Evolutionary conservation across 371 early-diverging fungal genomes (phyloP).

Genomic region (Dinochytrium kinnereticum): DNA sequence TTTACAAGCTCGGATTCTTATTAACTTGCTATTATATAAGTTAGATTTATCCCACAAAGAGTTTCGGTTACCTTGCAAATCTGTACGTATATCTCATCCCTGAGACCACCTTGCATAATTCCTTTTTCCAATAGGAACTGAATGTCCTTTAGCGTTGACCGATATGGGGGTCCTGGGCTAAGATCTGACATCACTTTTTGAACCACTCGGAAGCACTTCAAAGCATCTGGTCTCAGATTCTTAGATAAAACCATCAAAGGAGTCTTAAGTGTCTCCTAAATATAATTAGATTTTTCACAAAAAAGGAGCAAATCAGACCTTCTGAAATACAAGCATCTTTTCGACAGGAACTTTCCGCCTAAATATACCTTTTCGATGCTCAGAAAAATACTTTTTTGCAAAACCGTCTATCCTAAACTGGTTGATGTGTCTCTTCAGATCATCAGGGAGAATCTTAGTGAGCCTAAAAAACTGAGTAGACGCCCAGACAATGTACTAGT

Average conservation of each 20-base stretch:
- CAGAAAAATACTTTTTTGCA: slow-evolving; percentile 89
- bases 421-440: slow-evolving; percentile 72
- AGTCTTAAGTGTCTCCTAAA: slow-evolving; percentile 71
- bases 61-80: slow-evolving; percentile 67
- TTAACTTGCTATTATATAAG: not conserved
- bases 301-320: slow-evolving; percentile 45
- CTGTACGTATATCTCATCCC: slow-evolving; percentile 95
- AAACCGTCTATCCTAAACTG: slow-evolving; percentile 89
- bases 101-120: slow-evolving; percentile 74
- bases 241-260: slow-evolving; percentile 84
- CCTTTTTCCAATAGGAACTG: slow-evolving; percentile 79
- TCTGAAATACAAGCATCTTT: slow-evolving; percentile 83
- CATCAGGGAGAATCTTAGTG: slow-evolving; percentile 57
- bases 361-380: slow-evolving; percentile 84
- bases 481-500: slow-evolving; percentile 8
- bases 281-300: not conserved
- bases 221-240: slow-evolving; percentile 80
- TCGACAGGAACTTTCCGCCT: slow-evolving; percentile 84
- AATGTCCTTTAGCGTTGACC: slow-evolving; percentile 56
- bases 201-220: slow-evolving; percentile 80
- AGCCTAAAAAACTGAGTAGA: slow-evolving; percentile 4
- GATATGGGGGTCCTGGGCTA: slow-evolving; percentile 37
- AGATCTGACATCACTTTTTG: slow-evolving; percentile 87
- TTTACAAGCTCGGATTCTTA: slow-evolving; percentile 1
- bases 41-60: slow-evolving; percentile 4